phyloP scores from a whole-genome alignment of 148 eudicot species.

The Suaeda aralocaspica region DNA sequence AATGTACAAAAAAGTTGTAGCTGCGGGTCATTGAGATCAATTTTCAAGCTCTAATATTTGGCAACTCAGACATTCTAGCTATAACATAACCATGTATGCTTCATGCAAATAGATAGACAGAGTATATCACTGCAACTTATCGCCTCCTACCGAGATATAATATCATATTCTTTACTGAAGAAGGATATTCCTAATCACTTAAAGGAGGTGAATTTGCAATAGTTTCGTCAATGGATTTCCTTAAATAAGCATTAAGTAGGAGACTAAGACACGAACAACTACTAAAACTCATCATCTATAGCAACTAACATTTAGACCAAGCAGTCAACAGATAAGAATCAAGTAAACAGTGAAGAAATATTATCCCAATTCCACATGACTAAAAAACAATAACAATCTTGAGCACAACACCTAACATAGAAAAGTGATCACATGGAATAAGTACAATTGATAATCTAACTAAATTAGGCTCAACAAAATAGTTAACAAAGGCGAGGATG shows the following conservation, averaged over 20 bases:
- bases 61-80: background rate
- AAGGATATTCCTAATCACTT: background rate
- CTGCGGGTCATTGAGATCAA: background rate
- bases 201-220: constrained; percentile 3
- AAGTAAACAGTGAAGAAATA: background rate
- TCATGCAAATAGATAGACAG: background rate
- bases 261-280: background rate
- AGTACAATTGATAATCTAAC: constrained; percentile 12
- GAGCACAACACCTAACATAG: constrained; percentile 15
- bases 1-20: background rate
- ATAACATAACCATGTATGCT: constrained; percentile 6
- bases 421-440: constrained; percentile 27
- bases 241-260: background rate
- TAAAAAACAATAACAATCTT: background rate
- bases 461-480: constrained; percentile 3
- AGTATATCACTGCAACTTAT: constrained; percentile 9
- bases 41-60: background rate
- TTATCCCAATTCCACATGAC: constrained; percentile 1
- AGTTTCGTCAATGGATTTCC: background rate
- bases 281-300: constrained; percentile 5
- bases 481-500: constrained; percentile 4
- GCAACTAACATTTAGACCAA: background rate
- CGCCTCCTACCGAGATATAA: constrained; percentile 4
- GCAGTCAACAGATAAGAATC: constrained; percentile 3
- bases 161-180: background rate